phyloP scores from a whole-genome alignment of 768 basidiomycete species.

The Lepiota brunneoincarnata region DNA sequence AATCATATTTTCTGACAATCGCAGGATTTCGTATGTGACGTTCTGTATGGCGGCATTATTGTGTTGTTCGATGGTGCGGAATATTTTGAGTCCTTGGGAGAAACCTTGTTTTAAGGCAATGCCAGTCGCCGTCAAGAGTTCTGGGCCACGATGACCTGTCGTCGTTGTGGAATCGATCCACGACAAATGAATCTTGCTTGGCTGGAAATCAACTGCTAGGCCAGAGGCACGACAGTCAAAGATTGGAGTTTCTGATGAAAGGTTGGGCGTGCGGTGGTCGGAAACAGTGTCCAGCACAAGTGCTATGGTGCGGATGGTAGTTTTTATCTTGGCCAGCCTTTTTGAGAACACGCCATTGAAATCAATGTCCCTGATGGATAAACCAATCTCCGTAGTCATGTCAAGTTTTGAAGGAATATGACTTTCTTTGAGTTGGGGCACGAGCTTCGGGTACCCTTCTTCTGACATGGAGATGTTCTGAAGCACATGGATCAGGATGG shows the following conservation, averaged over 20 bases:
- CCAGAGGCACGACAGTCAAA: slow-evolving; percentile 21
- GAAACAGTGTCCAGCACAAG: slow-evolving; percentile 26
- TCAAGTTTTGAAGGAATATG: slow-evolving; percentile 26
- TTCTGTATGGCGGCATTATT: slow-evolving; percentile 29
- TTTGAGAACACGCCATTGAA: slow-evolving; percentile 4
- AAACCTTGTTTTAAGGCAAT: slow-evolving; percentile 26
- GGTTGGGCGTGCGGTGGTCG: slow-evolving; percentile 27
- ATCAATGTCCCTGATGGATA: neutral
- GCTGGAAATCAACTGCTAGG: slow-evolving; percentile 13
- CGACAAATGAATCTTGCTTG: slow-evolving; percentile 5
- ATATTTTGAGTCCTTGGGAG: slow-evolving; percentile 20
- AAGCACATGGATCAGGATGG: slow-evolving; percentile 35
- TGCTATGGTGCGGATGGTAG: slow-evolving; percentile 20
- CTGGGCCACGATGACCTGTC: slow-evolving; percentile 41
- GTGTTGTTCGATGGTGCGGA: slow-evolving; percentile 27
- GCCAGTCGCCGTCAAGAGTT: slow-evolving; percentile 33
- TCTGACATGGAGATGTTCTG: slow-evolving; percentile 44
- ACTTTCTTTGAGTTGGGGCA: slow-evolving; percentile 20
- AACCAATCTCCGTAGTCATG: slow-evolving; percentile 13
- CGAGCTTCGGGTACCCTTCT: slow-evolving; percentile 25
- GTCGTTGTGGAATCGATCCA: slow-evolving; percentile 21
- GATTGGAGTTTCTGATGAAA: slow-evolving; percentile 23
- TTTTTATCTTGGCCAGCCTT: slow-evolving; percentile 14
- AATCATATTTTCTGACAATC: slow-evolving; percentile 44
- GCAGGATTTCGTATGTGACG: slow-evolving; percentile 48